phyloP scores from a whole-genome alignment of 345 rosid species.

The Adansonia digitata region DNA sequence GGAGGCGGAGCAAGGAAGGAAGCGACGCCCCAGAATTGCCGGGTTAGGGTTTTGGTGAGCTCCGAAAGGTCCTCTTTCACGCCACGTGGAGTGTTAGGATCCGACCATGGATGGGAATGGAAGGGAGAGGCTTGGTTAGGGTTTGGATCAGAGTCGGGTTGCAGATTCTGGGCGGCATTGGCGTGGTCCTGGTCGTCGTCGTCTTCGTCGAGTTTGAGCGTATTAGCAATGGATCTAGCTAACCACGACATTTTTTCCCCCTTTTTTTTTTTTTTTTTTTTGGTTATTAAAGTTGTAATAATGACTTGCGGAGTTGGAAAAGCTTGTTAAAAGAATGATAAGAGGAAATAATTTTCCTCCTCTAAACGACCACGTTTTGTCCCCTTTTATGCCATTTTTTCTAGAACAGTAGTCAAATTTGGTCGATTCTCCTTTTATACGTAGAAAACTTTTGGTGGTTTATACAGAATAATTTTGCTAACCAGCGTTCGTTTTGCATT shows the following conservation, averaged over 20 bases:
- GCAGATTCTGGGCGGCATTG: constrained; percentile 8
- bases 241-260: constrained; percentile 55
- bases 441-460: too few relatives aligned
- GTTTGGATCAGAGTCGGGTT: constrained; percentile 18
- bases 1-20: constrained; percentile 92
- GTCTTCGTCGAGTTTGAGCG: constrained; percentile 47
- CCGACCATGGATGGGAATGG: constrained; percentile 21
- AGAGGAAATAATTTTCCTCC: not conserved
- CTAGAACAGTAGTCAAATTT: too few relatives aligned
- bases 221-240: constrained; percentile 61
- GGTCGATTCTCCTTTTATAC: too few relatives aligned
- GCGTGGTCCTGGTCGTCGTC: constrained; percentile 5
- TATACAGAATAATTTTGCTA: too few relatives aligned
- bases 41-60: constrained; percentile 67
- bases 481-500: too few relatives aligned
- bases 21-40: constrained; percentile 92
- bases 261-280: not conserved
- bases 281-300: not conserved
- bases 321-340: not conserved
- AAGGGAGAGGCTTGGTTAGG: constrained; percentile 1
- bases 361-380: not conserved
- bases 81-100: constrained; percentile 47
- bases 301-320: not conserved
- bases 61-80: constrained; percentile 84
- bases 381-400: not conserved